phyloP scores from a whole-genome alignment of 768 basidiomycete genomes.

The Saitozyma podzolica region DNA sequence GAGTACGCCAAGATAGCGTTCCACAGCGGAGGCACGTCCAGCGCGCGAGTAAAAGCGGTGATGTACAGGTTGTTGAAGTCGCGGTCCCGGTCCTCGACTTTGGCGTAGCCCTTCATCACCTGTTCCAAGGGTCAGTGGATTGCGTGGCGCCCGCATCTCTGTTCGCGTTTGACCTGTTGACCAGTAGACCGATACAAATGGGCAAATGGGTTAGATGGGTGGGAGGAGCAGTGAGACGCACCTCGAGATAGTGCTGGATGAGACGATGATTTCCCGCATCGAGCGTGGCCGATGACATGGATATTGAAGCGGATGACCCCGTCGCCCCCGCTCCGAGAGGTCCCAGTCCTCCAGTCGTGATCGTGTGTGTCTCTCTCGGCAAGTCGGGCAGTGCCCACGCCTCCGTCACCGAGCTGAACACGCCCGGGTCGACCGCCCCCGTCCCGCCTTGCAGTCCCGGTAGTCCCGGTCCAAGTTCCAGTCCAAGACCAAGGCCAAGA shows the following conservation, averaged over 20 bases:
- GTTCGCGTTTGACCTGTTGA: no score
- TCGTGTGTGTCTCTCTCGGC: background rate
- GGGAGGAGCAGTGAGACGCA: background rate
- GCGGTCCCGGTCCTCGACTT: slow-evolving; percentile 9
- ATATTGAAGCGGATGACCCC: background rate
- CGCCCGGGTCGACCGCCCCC: no score
- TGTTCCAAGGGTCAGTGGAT: background rate
- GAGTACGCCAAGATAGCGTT: slow-evolving; percentile 10
- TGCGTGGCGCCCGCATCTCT: no score
- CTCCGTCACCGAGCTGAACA: background rate
- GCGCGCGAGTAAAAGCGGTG: slow-evolving; percentile 4
- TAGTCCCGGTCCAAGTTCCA: no score
- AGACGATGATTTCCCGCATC: background rate
- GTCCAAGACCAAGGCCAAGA: no score
- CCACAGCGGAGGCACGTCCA: slow-evolving; percentile 3
- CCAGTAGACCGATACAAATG: no score
- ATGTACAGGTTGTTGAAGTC: slow-evolving; percentile 8
- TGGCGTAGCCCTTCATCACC: slow-evolving; percentile 11
- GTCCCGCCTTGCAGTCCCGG: no score
- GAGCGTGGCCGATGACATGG: background rate
- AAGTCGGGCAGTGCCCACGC: background rate
- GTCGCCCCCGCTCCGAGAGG: background rate
- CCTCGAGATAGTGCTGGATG: background rate
- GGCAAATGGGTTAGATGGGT: no score
- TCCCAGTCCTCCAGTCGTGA: background rate